A percentile compares a stretch with the other conserved stretches of the same genome.
phyloP scores from a whole-genome alignment of 306 rosid genomes.

The Luffa aegyptiaca region DNA sequence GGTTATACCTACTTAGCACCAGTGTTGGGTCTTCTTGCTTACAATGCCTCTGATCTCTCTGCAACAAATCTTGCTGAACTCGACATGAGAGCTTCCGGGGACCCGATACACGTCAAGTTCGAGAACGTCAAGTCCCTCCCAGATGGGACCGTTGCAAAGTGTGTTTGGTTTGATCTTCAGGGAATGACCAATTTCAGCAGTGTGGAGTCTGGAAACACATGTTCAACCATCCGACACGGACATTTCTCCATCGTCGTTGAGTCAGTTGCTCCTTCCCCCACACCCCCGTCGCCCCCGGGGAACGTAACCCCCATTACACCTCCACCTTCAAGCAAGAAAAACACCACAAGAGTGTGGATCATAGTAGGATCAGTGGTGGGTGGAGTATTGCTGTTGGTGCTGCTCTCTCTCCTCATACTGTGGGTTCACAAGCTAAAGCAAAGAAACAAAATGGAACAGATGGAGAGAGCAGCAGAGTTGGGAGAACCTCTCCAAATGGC shows the following conservation, averaged over 20 bases:
- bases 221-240: conserved; percentile 53
- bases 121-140: conserved; percentile 34
- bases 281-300: background rate
- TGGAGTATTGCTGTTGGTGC: conserved; percentile 44
- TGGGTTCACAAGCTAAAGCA: conserved; percentile 46
- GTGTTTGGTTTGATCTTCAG: conserved; percentile 49
- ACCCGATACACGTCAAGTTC: conserved; percentile 51
- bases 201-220: conserved; percentile 35
- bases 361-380: conserved; percentile 77
- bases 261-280: conserved; percentile 34
- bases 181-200: conserved; percentile 49
- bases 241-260: conserved; percentile 76
- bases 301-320: background rate
- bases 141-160: conserved; percentile 35
- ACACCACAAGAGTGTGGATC: conserved; percentile 42
- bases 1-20: conserved; percentile 69
- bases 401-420: conserved; percentile 36
- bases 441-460: conserved; percentile 56
- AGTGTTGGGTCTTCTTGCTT: conserved; percentile 76
- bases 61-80: conserved; percentile 45
- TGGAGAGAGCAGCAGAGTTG: conserved; percentile 81
- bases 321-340: conserved; percentile 25
- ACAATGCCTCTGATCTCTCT: conserved; percentile 46
- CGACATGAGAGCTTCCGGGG: conserved; percentile 24
- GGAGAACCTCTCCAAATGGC: conserved; percentile 94